These are phyloP conservation scores for Globisporangium nagaii DNA, from an alignment of 352 stramenopile species.

Conservation along the genomic window DNA sequence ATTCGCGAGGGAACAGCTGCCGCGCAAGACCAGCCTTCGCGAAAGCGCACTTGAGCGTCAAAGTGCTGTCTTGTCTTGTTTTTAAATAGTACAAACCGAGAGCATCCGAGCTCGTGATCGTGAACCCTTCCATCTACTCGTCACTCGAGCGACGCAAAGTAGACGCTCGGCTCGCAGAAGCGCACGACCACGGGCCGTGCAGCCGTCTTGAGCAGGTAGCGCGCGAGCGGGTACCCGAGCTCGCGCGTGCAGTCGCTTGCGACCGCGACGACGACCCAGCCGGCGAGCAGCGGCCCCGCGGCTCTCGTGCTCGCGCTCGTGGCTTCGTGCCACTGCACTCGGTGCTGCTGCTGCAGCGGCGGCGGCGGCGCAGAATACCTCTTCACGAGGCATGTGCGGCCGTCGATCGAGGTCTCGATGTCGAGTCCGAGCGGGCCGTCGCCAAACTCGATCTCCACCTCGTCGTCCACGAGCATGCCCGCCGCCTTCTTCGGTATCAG, in stretches of 20 bases:
- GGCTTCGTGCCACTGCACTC: constrained; percentile 9
- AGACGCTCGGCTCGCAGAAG: constrained; percentile 74
- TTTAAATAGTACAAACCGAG: too few relatives aligned
- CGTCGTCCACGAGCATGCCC: constrained; percentile 31
- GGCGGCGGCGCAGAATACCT: constrained; percentile 17
- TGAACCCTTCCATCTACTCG: too few relatives aligned
- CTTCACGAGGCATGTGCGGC: constrained; percentile 60
- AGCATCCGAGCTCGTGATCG: too few relatives aligned
- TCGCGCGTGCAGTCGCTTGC: constrained; percentile 61
- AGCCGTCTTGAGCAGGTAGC: constrained; percentile 68
- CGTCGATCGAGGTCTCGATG: constrained; percentile 78
- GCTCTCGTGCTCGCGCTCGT: constrained; percentile 11
- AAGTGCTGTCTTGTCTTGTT: too few relatives aligned
- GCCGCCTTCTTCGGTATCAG: constrained; percentile 46
- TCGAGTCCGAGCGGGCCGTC: constrained; percentile 50
- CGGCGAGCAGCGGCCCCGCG: constrained; percentile 20
- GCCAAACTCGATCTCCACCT: constrained; percentile 65
- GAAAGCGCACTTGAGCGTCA: too few relatives aligned
- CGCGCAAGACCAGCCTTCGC: too few relatives aligned
- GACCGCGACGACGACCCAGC: constrained; percentile 70
- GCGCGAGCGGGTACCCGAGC: constrained; percentile 57
- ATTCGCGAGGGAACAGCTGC: too few relatives aligned
- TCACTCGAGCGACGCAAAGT: constrained; percentile 58
- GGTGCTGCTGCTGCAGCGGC: constrained; percentile 10
- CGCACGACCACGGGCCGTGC: constrained; percentile 55